A percentile compares a stretch with the other conserved stretches of the same genome.
Conservation (phyloP, 345 rosid species). For the Arabidopsis arenosa region DNA sequence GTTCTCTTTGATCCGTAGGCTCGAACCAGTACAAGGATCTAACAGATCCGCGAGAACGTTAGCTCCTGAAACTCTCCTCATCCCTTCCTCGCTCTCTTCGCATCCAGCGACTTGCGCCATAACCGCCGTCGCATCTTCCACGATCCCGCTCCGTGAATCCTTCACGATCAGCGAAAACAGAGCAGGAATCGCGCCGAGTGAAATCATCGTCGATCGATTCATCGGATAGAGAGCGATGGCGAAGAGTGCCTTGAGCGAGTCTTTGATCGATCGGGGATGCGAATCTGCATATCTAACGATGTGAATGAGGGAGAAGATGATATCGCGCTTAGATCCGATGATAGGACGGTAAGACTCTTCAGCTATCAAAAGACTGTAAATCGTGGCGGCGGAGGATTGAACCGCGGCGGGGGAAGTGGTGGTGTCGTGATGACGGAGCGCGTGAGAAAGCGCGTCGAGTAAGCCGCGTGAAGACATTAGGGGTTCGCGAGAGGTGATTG, state of each 20-base stretch:
- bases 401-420: conserved; percentile 66
- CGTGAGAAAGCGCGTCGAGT: conserved; percentile 88
- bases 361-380: conserved; percentile 72
- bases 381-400: conserved; percentile 83
- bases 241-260: conserved; percentile 84
- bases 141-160: conserved; percentile 80
- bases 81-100: conserved; percentile 77
- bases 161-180: conserved; percentile 68
- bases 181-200: conserved; percentile 66
- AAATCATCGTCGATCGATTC: conserved; percentile 69
- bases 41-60: conserved; percentile 72
- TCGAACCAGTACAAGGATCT: conserved; percentile 72
- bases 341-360: conserved; percentile 86
- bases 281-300: conserved; percentile 58
- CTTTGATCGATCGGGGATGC: conserved; percentile 77
- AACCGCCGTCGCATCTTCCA: conserved; percentile 95
- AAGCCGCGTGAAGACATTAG: conserved; percentile 86
- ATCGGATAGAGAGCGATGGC: conserved; percentile 69
- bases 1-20: conserved; percentile 72
- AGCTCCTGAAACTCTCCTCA: conserved; percentile 60
- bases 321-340: conserved; percentile 87
- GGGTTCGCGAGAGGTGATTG: conserved; percentile 68
- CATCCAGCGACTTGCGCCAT: conserved; percentile 92
- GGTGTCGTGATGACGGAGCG: conserved; percentile 65
- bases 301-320: conserved; percentile 72